These are phyloP conservation scores for Acer campestre DNA, from an alignment of 345 rosid genomes.

Conservation along the genomic window DNA sequence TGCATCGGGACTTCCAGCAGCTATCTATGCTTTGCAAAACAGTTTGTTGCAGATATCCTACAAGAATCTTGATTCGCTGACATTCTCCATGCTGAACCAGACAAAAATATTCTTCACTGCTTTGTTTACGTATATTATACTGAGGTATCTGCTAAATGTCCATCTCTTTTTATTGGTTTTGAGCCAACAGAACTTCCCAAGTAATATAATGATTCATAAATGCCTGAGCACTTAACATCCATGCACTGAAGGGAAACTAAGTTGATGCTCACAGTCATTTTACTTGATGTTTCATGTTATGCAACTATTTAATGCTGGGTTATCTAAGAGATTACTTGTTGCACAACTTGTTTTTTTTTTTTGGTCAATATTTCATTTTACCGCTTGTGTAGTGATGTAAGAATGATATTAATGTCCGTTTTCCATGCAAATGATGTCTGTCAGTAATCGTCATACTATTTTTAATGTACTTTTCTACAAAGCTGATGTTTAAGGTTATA, in stretches of 20 bases:
- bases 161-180: constrained; percentile 9
- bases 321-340: not conserved
- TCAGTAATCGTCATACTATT: not conserved
- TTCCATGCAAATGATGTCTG: not conserved
- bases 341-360: not conserved
- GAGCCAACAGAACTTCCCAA: not conserved
- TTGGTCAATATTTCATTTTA: not conserved
- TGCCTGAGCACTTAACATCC: not conserved
- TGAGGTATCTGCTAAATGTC: constrained; percentile 53
- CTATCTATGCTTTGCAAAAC: constrained; percentile 92
- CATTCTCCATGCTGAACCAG: constrained; percentile 95
- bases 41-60: constrained; percentile 99
- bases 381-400: not conserved
- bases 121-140: constrained; percentile 70
- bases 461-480: not conserved
- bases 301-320: not conserved
- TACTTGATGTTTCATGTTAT: not conserved
- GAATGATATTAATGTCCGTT: not conserved
- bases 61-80: constrained; percentile 90
- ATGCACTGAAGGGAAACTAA: not conserved
- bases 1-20: constrained; percentile 98
- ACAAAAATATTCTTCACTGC: constrained; percentile 96
- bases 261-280: not conserved
- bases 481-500: not conserved
- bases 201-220: not conserved